Base-by-base conservation (phyloP, 768 basidiomycete genomes). In the Tricholoma saponaceum region DNA sequence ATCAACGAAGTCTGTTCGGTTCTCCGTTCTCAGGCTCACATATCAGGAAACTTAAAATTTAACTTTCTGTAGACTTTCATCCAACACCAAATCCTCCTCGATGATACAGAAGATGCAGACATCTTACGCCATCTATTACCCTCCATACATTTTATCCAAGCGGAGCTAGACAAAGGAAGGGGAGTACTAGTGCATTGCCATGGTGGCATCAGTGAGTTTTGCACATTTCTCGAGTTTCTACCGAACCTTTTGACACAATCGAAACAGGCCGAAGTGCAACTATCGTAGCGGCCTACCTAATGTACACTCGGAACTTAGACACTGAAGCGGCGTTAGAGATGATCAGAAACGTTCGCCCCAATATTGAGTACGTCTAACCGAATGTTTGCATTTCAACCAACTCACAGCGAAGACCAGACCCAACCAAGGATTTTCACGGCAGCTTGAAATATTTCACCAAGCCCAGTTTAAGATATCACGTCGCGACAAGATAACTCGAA, bases 161-260 rank as follows among this genome's bases (percentile, higher is more conserved):
- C 81, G 12, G 89, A 94, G 62, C 71, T 95, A 2, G 81, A 86
- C 68, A 89, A 88, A 64, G 85, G 82, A 0, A 75, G 86, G 28
- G 87, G 88, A 1, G 87, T 98, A 1, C 74, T 96, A 18, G 90
- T 97, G 0, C 95, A 97, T 70, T 96, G 95, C 67, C 87, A 91
- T 57, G 92, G 91, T 22, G 95, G 95, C 23, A 79, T 92, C 71
- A 92, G 91, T 92, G 71, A 69, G 89, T 81, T 4, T 52, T 16
- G 30, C 33, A 41, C 18, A 32, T 44, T 3, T 54, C 3, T 20
- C 16, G 52, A 49, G 23, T 22, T 49, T 14, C 39, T 60, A 47
- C 28, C 30, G 5, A 47, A 52, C 54, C 13, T 35, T 61, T 46
- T 47, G 4, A 39, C 57, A 39, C 60, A 22, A 28, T 61, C 18